Evolutionary conservation across 768 basidiomycete genomes (phyloP), one percentile per base, ranked within the genome.

Genomic region (Boletus pseudopeckii): DNA sequence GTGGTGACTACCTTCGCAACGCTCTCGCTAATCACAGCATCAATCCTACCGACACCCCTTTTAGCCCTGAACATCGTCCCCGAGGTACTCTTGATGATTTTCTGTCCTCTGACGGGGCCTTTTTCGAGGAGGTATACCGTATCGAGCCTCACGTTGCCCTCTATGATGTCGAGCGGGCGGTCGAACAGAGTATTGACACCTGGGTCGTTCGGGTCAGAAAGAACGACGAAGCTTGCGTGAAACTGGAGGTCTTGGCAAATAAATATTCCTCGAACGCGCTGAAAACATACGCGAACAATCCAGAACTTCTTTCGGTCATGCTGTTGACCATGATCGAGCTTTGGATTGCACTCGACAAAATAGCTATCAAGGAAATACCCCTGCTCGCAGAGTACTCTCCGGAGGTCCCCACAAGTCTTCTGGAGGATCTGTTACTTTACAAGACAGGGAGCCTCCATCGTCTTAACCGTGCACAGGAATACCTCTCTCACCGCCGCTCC

Each of bases 301-400:
- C 77, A 2, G 77, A 80, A 45, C 58, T 67, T 30, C 37, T 67
- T 5, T 80, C 79, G 0, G 49, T 74, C 2, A 76, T 82, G 72
- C 55, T 81, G 39, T 60, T 82, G 43, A 68, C 66, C 1, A 51
- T 45, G 10, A 22, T 68, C 9, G 74, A 79, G 32, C 67, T 74
- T 28, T 74, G 74, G 75, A 52, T 72, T 13, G 75, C 68, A 0
- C 53, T 76, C 6, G 75, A 74, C 50, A 66, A 55, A 9, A 30
- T 69, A 8, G 55, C 54, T 0, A 44, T 64, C 26, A 36, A 24
- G 10, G 48, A 56, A 17, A 65, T 56, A 17, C 65, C 72, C 3
- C 52, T 74, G 7, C 52, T 74, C 3, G 48, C 36, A 0, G 57
- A 72, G 1, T 74, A 70, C 39, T 65, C 68, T 7, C 75, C 75